These are phyloP conservation scores for Phytophthora foliorum DNA, from an alignment of 352 stramenopile genomes.

Conservation along the genomic window DNA sequence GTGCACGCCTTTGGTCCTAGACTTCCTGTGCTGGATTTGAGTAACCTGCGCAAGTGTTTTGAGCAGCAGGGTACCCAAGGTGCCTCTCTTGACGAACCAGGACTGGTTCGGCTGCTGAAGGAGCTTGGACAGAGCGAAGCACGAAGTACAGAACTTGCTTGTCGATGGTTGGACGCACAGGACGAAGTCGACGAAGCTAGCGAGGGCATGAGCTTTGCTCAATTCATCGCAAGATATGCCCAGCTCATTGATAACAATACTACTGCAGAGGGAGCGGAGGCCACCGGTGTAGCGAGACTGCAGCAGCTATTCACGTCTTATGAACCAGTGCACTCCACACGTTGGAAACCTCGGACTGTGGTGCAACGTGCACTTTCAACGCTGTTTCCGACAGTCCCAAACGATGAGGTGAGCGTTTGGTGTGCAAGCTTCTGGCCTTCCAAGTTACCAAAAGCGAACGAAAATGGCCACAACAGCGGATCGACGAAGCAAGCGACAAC, in stretches of 20 bases:
- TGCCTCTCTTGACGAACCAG: slow-evolving; percentile 46
- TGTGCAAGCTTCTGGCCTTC: slow-evolving; percentile 35
- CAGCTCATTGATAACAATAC: slow-evolving; percentile 42
- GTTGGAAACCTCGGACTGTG: slow-evolving; percentile 45
- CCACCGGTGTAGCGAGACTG: slow-evolving; percentile 43
- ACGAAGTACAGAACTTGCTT: slow-evolving; percentile 27
- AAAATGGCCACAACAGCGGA: not conserved
- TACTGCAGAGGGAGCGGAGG: slow-evolving; percentile 4
- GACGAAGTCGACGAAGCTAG: slow-evolving; percentile 8
- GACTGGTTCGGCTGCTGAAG: slow-evolving; percentile 44
- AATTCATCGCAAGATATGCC: slow-evolving; percentile 75
- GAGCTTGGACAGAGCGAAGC: slow-evolving; percentile 42
- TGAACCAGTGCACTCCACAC: slow-evolving; percentile 44
- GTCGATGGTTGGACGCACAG: slow-evolving; percentile 35
- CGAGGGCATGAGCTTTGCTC: slow-evolving; percentile 55
- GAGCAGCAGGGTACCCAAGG: slow-evolving; percentile 36
- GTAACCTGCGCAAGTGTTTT: slow-evolving; percentile 52
- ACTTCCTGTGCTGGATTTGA: slow-evolving; percentile 57
- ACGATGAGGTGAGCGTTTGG: slow-evolving; percentile 45
- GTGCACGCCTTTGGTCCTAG: slow-evolving; percentile 29
- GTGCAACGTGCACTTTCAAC: slow-evolving; percentile 38
- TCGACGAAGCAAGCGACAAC: slow-evolving; percentile 16
- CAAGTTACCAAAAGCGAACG: slow-evolving; percentile 7
- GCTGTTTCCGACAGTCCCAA: slow-evolving; percentile 38
- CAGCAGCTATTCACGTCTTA: slow-evolving; percentile 49